Percentiles rank a stretch among this genome's conserved stretches.
Conservation (phyloP, 202 grass and related monocot genomes). For the Cymbopogon flexuosus region DNA sequence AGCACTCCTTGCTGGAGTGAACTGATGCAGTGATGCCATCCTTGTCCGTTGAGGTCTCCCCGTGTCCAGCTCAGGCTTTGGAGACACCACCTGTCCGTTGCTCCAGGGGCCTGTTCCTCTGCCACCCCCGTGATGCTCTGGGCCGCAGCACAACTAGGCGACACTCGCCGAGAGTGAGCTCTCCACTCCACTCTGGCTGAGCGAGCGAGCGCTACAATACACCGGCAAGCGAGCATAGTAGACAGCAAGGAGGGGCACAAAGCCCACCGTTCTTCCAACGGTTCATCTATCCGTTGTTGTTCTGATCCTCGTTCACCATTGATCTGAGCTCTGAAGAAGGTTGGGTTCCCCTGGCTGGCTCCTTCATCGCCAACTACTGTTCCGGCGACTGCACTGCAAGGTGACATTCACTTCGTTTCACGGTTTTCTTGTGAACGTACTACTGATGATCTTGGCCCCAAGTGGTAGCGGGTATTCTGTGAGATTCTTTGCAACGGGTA, state of each 20-base stretch:
- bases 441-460: not conserved
- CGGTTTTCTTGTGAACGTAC: not conserved
- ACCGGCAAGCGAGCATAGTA: not conserved
- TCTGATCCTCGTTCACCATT: not conserved
- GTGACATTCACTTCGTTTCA: constrained; percentile 8
- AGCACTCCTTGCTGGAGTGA: not conserved
- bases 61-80: constrained; percentile 36
- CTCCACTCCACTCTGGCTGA: not conserved
- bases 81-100: constrained; percentile 39
- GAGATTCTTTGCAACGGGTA: constrained; percentile 13
- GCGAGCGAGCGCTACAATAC: not conserved
- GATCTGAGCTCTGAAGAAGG: not conserved
- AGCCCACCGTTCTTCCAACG: not conserved
- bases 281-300: not conserved
- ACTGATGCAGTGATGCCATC: not conserved
- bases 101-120: constrained; percentile 20
- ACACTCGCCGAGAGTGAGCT: not conserved
- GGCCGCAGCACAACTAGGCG: not conserved
- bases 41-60: constrained; percentile 13
- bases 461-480: constrained; percentile 1
- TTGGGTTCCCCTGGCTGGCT: not conserved
- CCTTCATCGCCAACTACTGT: not conserved
- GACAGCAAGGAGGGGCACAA: not conserved
- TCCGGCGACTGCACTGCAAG: not conserved
- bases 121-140: constrained; percentile 36